These are phyloP conservation scores for Rhizopogon rudus DNA, from an alignment of 768 basidiomycete species.

Conservation along the genomic window DNA sequence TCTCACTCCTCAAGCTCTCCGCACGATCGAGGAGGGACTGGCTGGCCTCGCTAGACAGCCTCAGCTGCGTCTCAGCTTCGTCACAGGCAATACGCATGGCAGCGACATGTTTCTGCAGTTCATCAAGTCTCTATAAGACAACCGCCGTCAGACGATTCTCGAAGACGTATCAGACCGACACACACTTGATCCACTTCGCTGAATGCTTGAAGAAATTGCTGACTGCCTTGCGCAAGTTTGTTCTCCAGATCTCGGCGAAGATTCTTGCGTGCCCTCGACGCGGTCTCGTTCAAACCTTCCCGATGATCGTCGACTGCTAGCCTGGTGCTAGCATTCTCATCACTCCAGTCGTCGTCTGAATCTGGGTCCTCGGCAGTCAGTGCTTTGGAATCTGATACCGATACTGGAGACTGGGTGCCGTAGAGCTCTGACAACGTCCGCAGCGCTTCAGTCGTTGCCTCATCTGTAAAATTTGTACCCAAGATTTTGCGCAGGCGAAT, in stretches of 20 bases:
- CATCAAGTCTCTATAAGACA: slow-evolving; percentile 67
- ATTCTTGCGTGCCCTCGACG: slow-evolving; percentile 70
- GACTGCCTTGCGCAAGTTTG: slow-evolving; percentile 77
- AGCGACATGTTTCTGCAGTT: slow-evolving; percentile 68
- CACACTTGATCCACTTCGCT: slow-evolving; percentile 87
- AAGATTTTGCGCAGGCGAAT: slow-evolving; percentile 88
- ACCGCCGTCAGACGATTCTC: neutral
- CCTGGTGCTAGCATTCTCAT: slow-evolving; percentile 9
- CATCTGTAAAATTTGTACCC: slow-evolving; percentile 73
- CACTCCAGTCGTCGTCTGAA: slow-evolving; percentile 26
- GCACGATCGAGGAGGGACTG: slow-evolving; percentile 79
- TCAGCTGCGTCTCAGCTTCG: slow-evolving; percentile 74
- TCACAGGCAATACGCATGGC: slow-evolving; percentile 83
- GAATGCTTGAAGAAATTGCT: slow-evolving; percentile 78
- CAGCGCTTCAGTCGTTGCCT: slow-evolving; percentile 74
- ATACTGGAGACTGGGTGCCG: slow-evolving; percentile 18
- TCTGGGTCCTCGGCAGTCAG: slow-evolving; percentile 26
- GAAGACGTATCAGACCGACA: slow-evolving; percentile 12
- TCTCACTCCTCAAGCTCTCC: slow-evolving; percentile 65
- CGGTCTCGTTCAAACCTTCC: slow-evolving; percentile 52
- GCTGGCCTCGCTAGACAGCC: slow-evolving; percentile 71
- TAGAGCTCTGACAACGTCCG: slow-evolving; percentile 82
- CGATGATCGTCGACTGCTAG: slow-evolving; percentile 12
- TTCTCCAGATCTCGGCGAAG: slow-evolving; percentile 82
- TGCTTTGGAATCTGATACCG: slow-evolving; percentile 12